These are phyloP conservation scores for Phytophthora sp. DNA, from an alignment of 352 stramenopile species.

Conservation along the genomic window DNA sequence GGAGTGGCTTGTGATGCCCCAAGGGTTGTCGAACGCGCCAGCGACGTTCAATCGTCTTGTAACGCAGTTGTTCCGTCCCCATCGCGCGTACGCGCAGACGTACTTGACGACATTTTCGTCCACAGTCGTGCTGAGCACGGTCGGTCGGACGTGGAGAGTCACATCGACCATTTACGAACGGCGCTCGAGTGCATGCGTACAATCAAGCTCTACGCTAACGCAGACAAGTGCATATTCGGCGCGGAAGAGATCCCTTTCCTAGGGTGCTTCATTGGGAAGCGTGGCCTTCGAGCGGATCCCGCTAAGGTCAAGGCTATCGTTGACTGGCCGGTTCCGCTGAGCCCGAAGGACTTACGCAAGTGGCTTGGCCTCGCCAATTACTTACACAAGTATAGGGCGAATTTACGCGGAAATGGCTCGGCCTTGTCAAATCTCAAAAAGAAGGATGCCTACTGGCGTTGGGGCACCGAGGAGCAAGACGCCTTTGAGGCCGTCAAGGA, in stretches of 20 bases:
- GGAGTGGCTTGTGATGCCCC: constrained; percentile 33
- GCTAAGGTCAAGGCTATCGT: constrained; percentile 13
- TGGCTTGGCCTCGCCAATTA: constrained; percentile 27
- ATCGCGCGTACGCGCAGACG: constrained; percentile 17
- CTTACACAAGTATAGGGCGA: constrained; percentile 17
- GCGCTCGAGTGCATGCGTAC: constrained; percentile 21
- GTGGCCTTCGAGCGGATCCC: constrained; percentile 1
- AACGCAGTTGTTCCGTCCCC: constrained; percentile 21
- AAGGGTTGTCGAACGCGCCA: constrained; percentile 34
- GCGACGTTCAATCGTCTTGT: constrained; percentile 47
- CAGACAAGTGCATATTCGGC: no score
- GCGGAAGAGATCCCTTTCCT: constrained; percentile 20
- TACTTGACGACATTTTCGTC: constrained; percentile 52
- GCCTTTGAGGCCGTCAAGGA: background rate
- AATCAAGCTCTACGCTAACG: no score
- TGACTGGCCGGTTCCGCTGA: no score
- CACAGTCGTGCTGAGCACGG: background rate
- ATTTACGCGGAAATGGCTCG: constrained; percentile 14
- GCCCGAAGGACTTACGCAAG: constrained; percentile 4
- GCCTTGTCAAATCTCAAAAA: background rate
- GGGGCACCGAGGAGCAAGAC: background rate
- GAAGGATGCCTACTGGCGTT: background rate
- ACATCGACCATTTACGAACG: constrained; percentile 5
- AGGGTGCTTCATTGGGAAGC: constrained; percentile 11
- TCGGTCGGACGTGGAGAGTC: constrained; percentile 13